Conservation (phyloP, 129 eudicot genomes). For the Chrysanthemum makinoi region DNA sequence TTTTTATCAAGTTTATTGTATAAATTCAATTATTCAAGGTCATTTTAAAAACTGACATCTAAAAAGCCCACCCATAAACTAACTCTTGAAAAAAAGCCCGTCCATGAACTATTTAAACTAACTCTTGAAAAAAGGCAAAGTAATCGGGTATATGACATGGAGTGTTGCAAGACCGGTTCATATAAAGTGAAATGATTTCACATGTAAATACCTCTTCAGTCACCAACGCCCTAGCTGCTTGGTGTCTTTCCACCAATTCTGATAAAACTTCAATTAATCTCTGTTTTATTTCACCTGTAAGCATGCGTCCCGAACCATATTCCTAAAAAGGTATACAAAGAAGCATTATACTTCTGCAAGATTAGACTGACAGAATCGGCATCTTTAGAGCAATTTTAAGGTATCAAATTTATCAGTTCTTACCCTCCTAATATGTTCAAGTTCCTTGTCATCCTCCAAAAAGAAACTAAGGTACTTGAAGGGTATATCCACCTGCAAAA, state of each 20-base stretch:
- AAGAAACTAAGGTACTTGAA: conserved; percentile 91
- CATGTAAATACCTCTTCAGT: conserved; percentile 72
- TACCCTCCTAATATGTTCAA: conserved; percentile 75
- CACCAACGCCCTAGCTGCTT: conserved; percentile 77
- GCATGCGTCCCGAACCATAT: conserved; percentile 92
- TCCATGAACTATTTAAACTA: no score
- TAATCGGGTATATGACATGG: not conserved
- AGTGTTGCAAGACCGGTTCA: not conserved
- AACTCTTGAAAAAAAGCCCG: not conserved
- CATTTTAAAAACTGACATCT: not conserved
- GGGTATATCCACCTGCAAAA: conserved; percentile 82
- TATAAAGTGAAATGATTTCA: not conserved
- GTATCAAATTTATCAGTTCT: conserved; percentile 9
- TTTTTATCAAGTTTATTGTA: not conserved
- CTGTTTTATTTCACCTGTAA: conserved; percentile 85
- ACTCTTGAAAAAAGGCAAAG: not conserved
- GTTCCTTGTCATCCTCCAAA: conserved; percentile 89
- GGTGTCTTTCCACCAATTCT: conserved; percentile 84
- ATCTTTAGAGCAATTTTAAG: not conserved
- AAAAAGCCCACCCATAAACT: no score
- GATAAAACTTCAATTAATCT: conserved; percentile 65
- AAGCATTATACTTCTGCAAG: not conserved
- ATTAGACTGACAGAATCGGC: not conserved
- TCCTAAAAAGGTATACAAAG: conserved; percentile 41
- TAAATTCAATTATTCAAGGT: not conserved